Evolutionary conservation across 225 moss, liverwort and hornwort species (phyloP), one percentile per base, ranked within the genome.

Genomic region (Straminergon stramineum): DNA sequence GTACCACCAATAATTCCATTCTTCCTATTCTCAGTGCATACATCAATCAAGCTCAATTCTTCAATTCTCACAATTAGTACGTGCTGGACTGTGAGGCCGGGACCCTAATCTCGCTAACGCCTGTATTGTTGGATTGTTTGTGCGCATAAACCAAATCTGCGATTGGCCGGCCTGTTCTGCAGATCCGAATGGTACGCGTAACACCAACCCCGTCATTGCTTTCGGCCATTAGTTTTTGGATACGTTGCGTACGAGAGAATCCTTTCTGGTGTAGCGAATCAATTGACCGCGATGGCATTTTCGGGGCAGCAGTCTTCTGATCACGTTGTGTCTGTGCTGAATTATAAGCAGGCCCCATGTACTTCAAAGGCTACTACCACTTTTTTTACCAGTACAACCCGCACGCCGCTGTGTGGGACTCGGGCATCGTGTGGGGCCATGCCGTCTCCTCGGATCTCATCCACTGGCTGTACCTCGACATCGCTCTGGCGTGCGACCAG

Each of bases 341-440:
- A 48, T 35, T 52, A 4, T 24, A 65, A 12, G 88, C 93, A 97
- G 98, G 95, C 7, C 96, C 96, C 13, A 91, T 97, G 96, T 97
- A 80, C 41, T 98, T 96, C 85, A 94, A 91, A 82, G 98, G 96
- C 6, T 96, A 92, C 64, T 98, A 98, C 75, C 97, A 98, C 41
- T 57, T 98, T 27, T 98, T 98, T 80, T 98, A 98, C 82, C 96
- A 98, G 82, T 98, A 98, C 89, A 97, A 98, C 68, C 96, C 98
- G 5, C 27, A 88, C 22, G 93, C 69, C 5, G 91, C 93, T 21
- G 81, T 94, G 11, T 97, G 97, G 97, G 94, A 88, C 22, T 82
- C 93, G 32, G 88, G 94, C 66, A 91, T 96, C 48, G 91, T 89
- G 45, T 97, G 98, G 98, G 98, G 97, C 31, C 98, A 98, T 81